Evolutionary conservation across 495 filamentous ascomycete genomes (phyloP).

Genomic region (Hyaloscypha variabilis): DNA sequence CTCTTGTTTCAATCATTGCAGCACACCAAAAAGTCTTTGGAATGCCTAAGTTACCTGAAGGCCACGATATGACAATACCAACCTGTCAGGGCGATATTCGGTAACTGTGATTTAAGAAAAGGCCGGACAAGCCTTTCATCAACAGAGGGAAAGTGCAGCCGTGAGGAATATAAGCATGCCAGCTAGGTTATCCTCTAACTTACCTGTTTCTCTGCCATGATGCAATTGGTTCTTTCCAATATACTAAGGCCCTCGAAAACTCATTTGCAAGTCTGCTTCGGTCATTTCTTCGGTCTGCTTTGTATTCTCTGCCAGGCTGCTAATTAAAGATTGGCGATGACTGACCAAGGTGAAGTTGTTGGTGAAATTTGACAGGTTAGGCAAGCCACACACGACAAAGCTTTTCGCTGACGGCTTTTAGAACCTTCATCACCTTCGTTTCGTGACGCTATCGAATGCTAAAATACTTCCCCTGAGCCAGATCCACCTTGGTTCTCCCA

Average conservation of each 20-base stretch:
- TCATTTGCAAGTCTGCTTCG: background rate
- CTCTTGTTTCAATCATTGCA: no score
- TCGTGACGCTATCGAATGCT: background rate
- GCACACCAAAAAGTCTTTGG: background rate
- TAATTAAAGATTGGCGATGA: background rate
- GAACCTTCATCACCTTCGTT: background rate
- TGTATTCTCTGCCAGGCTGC: background rate
- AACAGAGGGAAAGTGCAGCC: background rate
- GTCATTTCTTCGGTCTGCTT: background rate
- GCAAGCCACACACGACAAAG: background rate
- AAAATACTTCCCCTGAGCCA: background rate
- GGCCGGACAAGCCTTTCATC: background rate
- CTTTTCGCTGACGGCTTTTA: background rate
- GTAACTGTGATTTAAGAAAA: background rate
- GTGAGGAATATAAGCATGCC: background rate
- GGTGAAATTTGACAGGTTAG: background rate
- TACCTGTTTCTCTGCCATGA: background rate
- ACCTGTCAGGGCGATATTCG: background rate
- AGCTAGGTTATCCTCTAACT: background rate
- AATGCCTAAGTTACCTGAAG: background rate
- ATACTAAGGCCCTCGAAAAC: background rate
- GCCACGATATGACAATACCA: background rate
- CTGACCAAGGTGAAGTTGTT: background rate
- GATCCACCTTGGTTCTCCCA: background rate
- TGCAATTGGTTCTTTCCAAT: background rate